A percentile compares a stretch with the other conserved stretches of the same genome.
phyloP scores from a whole-genome alignment of 768 basidiomycete genomes.

The Lentinula raphanica region DNA sequence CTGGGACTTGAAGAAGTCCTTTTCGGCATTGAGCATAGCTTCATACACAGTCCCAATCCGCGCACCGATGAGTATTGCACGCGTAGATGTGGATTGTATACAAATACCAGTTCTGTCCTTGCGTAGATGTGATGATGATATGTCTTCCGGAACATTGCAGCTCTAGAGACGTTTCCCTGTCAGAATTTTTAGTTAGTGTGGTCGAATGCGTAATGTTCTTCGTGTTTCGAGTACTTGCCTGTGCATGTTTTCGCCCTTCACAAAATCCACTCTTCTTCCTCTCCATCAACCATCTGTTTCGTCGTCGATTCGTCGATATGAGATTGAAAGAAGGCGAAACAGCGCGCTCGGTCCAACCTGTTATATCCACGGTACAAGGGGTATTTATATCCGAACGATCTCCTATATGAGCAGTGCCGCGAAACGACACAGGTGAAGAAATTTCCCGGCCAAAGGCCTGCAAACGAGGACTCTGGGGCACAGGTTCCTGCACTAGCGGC shows the following conservation, averaged over 20 bases:
- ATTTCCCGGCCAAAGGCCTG: conserved; percentile 30
- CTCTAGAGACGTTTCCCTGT: no score
- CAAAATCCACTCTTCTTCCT: no score
- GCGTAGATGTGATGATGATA: conserved; percentile 75
- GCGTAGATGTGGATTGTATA: conserved; percentile 72
- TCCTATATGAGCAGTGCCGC: conserved; percentile 22
- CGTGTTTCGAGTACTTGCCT: no score
- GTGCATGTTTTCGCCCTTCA: no score
- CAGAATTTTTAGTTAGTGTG: no score
- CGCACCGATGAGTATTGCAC: conserved; percentile 86
- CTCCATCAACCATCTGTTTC: no score
- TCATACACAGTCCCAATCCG: conserved; percentile 85
- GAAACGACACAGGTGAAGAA: conserved; percentile 47
- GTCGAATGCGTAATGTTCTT: no score
- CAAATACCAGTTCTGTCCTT: conserved; percentile 94
- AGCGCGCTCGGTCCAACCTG: conserved; percentile 49
- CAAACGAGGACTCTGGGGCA: conserved; percentile 28
- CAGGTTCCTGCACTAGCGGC: conserved; percentile 29
- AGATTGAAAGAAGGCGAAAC: conserved; percentile 52
- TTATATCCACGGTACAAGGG: conserved; percentile 27
- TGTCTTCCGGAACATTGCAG: conserved; percentile 92
- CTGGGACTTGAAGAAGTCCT: conserved; percentile 87
- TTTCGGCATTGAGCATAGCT: conserved; percentile 82
- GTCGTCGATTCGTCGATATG: no score
- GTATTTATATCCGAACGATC: background rate